Percentiles rank a stretch among this genome's conserved stretches.
Conservation (phyloP, 2,329 filamentous ascomycete genomes). For the Clonostachys rosea region DNA sequence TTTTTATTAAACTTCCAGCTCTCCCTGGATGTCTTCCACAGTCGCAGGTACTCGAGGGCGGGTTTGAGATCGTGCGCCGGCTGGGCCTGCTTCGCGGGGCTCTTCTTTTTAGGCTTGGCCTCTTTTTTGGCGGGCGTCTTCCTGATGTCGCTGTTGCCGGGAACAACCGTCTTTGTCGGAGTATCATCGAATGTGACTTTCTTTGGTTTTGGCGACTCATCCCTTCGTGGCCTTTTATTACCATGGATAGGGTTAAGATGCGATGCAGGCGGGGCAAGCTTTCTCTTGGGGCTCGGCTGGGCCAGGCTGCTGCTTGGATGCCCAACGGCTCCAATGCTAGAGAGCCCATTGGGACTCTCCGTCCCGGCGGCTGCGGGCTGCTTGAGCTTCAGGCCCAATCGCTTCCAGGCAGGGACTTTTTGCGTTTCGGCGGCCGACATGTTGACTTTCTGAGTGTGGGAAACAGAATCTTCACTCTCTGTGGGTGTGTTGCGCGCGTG, state of each 20-base stretch:
- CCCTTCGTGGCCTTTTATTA: constrained; percentile 4
- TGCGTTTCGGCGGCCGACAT: neutral
- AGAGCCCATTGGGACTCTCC: constrained; percentile 18
- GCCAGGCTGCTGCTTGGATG: constrained; percentile 19
- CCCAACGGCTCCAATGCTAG: constrained; percentile 27
- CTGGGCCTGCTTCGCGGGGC: constrained; percentile 31
- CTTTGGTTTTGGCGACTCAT: constrained; percentile 32
- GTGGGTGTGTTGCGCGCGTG: constrained; percentile 16
- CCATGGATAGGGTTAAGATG: constrained; percentile 5
- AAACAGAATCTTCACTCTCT: neutral
- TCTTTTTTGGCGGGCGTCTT: constrained; percentile 17
- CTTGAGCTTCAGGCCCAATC: constrained; percentile 60
- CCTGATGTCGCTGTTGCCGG: constrained; percentile 12
- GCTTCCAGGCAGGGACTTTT: constrained; percentile 54
- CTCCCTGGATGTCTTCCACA: constrained; percentile 66
- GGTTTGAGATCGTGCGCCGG: constrained; percentile 45
- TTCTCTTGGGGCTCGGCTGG: constrained; percentile 28
- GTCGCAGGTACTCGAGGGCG: constrained; percentile 71
- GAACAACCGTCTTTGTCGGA: constrained; percentile 20
- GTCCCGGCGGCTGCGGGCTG: constrained; percentile 20
- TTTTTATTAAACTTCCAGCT: constrained; percentile 98
- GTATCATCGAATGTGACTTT: constrained; percentile 44
- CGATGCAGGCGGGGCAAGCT: constrained; percentile 25
- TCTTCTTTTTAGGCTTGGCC: constrained; percentile 22
- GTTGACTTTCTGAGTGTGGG: no score